A percentile compares a stretch with the other conserved stretches of the same genome.
phyloP scores from a whole-genome alignment of 1,139 yeast genomes.

The Suhomyces atakaporum region DNA sequence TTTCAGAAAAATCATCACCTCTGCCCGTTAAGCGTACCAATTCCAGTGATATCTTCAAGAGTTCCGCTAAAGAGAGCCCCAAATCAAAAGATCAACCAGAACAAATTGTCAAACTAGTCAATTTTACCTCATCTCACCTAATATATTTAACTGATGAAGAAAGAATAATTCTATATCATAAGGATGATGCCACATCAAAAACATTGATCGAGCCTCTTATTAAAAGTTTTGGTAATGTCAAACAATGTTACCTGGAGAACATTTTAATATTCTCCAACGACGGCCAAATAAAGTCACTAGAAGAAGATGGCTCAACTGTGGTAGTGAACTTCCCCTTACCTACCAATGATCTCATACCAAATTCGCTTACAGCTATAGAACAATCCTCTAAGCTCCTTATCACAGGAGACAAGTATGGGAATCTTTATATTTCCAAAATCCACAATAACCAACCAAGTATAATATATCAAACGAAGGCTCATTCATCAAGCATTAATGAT shows the following conservation, averaged over 20 bases:
- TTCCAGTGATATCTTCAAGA: conserved; percentile 2
- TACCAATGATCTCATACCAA: conserved; percentile 28
- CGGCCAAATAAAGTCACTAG: conserved; percentile 37
- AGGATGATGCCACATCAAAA: conserved; percentile 16
- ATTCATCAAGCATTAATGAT: conserved; percentile 52
- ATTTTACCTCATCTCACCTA: neutral
- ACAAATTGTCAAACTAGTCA: neutral
- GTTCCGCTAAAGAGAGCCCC: neutral
- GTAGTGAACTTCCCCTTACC: conserved; percentile 21
- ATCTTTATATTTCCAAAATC: conserved; percentile 26
- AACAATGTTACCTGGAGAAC: conserved; percentile 28
- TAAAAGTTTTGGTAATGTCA: conserved; percentile 40
- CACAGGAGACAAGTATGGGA: conserved; percentile 53
- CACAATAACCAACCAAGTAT: conserved; percentile 11
- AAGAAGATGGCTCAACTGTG: conserved; percentile 16
- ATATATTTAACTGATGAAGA: conserved; percentile 12
- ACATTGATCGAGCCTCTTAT: conserved; percentile 34
- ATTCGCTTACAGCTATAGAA: conserved; percentile 32
- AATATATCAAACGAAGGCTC: conserved; percentile 41
- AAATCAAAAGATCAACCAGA: neutral
- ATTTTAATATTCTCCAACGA: conserved; percentile 41
- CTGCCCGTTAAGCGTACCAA: neutral
- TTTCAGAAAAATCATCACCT: neutral
- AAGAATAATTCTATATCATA: conserved; percentile 25
- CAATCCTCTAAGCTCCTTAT: conserved; percentile 25